Percentiles rank a stretch among this genome's conserved stretches.
These are phyloP conservation scores for Podospora anserina DNA, from an alignment of 495 filamentous ascomycete genomes.

Conservation along the genomic window DNA sequence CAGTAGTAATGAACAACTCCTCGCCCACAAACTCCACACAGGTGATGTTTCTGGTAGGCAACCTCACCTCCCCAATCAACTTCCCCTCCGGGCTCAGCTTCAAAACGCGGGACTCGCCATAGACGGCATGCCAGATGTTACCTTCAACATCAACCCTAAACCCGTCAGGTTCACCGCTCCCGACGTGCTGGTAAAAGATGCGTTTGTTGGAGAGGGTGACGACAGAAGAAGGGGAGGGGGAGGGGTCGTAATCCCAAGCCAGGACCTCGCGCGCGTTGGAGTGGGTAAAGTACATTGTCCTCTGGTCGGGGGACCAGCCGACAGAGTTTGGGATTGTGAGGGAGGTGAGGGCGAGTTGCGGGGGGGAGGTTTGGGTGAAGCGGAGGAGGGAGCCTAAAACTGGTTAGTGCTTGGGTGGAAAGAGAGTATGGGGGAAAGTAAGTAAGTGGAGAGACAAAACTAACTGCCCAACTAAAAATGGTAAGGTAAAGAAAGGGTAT, in stretches of 20 bases:
- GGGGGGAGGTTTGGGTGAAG: slow-evolving; percentile 29
- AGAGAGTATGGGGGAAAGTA: no score
- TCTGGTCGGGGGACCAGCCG: slow-evolving; percentile 65
- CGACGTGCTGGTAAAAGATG: slow-evolving; percentile 62
- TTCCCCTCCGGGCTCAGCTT: slow-evolving; percentile 62
- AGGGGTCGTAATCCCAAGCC: slow-evolving; percentile 69
- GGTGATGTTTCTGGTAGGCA: slow-evolving; percentile 68
- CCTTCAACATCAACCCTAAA: slow-evolving; percentile 70
- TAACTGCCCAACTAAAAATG: background rate
- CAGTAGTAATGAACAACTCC: slow-evolving; percentile 73
- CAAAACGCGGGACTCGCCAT: slow-evolving; percentile 65
- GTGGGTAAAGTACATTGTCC: slow-evolving; percentile 81
- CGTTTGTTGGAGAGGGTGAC: slow-evolving; percentile 59
- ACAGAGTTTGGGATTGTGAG: slow-evolving; percentile 86
- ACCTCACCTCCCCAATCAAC: slow-evolving; percentile 60
- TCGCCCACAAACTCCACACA: slow-evolving; percentile 71
- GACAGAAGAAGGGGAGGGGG: slow-evolving; percentile 58
- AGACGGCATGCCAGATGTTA: slow-evolving; percentile 75
- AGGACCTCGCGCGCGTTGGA: slow-evolving; percentile 68
- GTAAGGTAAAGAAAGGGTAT: background rate
- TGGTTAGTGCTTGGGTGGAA: no score
- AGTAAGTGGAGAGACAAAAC: background rate
- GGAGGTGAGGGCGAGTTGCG: slow-evolving; percentile 13
- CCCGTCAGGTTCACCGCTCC: slow-evolving; percentile 66
- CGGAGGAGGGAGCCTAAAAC: slow-evolving; percentile 39